Conservation (phyloP, 805 yeast genomes). For the Metschnikowia dekortorum region DNA sequence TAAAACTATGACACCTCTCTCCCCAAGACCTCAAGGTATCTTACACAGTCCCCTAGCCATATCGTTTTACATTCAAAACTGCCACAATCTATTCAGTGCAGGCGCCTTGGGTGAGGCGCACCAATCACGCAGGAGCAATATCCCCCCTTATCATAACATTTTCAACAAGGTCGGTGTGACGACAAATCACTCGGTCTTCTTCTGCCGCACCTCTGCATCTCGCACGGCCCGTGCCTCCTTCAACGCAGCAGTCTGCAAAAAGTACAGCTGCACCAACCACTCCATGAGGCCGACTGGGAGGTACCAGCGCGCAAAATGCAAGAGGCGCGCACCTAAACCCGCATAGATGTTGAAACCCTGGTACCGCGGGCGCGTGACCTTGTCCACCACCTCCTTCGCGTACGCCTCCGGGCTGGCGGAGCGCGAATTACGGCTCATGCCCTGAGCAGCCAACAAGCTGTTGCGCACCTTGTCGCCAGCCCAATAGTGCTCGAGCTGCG, state of each 20-base stretch:
- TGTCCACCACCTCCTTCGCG: constrained; percentile 12
- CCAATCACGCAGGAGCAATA: too few relatives aligned
- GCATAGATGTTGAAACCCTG: constrained; percentile 16
- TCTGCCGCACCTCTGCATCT: neutral
- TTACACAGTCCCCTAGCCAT: too few relatives aligned
- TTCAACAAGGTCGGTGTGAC: too few relatives aligned
- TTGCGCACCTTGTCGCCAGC: constrained; percentile 7
- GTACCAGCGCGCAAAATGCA: constrained; percentile 13
- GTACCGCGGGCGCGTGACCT: constrained; percentile 6
- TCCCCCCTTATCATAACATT: too few relatives aligned
- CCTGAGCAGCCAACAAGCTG: constrained; percentile 6
- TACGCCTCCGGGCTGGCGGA: constrained; percentile 7
- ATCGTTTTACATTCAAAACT: too few relatives aligned
- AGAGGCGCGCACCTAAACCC: constrained; percentile 8
- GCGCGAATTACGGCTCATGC: constrained; percentile 13
- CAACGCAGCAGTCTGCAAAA: constrained; percentile 12
- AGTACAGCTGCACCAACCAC: constrained; percentile 9
- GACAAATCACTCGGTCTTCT: neutral
- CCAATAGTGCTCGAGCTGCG: constrained; percentile 5
- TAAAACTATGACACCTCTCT: too few relatives aligned
- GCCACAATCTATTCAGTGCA: too few relatives aligned
- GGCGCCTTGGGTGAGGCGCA: too few relatives aligned
- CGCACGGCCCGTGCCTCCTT: constrained; percentile 2
- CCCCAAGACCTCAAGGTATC: too few relatives aligned
- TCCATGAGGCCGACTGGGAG: constrained; percentile 12